Base-by-base conservation (phyloP, 2,329 filamentous ascomycete genomes). In the Calonectria pseudoreteaudii region DNA sequence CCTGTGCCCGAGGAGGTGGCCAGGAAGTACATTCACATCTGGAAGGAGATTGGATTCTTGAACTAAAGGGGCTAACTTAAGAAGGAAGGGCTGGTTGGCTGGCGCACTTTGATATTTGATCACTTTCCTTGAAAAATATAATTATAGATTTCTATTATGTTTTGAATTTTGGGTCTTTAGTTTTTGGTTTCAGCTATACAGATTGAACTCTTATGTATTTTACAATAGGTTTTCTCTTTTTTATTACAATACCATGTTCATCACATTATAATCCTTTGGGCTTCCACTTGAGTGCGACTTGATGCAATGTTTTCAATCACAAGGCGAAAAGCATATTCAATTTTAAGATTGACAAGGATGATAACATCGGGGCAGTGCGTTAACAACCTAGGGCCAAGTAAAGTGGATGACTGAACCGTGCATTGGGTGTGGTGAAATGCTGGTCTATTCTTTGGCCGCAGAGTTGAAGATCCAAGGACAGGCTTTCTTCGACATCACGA, bases 11-110 rank as follows among this genome's bases (percentile, higher is more conserved):
- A 76, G 18, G 73, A 52, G 0, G 68, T 78, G 0, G 72, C 71
- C 3, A 70, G 77, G n/a, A 78, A 79, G 72, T 78, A 78, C 2
- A 78, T 78, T 0, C 77, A 78, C 9, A 79, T 79, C 0, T 78
- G 77, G 77, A 78, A 72, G 44, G 77, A 79, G 41, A 78, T 78
- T 71, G 77, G 77, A 0, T 78, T 78, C 11, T 53, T 79, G 34
- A 78, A 77, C 69, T 70, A 60, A 66, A 4, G 10, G 10, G 31
- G 31, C 10, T 31, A 31, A 31, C 31, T 31, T 6, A 31, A 10
- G n/a, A n/a, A n/a, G n/a, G n/a, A n/a, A 31, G 31, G 31, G 31
- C 31, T 31, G 10, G 10, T n/a, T n/a, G n/a, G n/a, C n/a, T n/a
- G 26, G 26, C 49, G 36, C 36, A 38, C 36, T 4, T 18, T 28